Conservation (phyloP, 129 eudicot species). For the Saposhnikovia divaricata region DNA sequence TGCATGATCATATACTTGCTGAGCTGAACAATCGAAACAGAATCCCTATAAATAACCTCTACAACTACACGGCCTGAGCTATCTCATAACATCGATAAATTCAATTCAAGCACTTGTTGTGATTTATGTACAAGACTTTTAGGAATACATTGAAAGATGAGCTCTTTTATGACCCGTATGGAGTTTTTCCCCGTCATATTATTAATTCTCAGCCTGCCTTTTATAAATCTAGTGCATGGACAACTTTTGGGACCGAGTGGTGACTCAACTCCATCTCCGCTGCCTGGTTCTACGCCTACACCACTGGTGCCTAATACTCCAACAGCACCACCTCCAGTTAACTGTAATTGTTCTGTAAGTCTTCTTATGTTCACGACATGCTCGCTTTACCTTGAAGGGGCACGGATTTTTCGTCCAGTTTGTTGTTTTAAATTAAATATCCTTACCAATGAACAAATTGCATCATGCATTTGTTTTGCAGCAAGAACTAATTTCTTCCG, state of each 20-base stretch:
- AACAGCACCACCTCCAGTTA: background rate
- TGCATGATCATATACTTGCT: background rate
- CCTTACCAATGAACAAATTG: conserved; percentile 4
- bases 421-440: background rate
- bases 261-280: background rate
- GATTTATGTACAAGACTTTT: background rate
- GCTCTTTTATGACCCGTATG: background rate
- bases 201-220: background rate
- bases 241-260: background rate
- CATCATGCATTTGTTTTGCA: conserved; percentile 2
- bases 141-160: background rate
- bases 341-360: background rate
- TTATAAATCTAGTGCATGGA: background rate
- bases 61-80: background rate
- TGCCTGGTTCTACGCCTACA: background rate
- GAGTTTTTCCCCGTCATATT: background rate
- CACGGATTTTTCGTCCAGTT: background rate
- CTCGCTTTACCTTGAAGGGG: conserved; percentile 1
- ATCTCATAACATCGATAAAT: background rate
- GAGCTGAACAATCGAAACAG: background rate
- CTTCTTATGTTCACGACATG: background rate
- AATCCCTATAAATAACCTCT: background rate
- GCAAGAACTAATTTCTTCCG: background rate
- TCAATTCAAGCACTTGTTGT: too few relatives aligned
- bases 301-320: background rate